phyloP scores from a whole-genome alignment of 2,329 filamentous ascomycete species.

The Penicillium capsulatum region DNA sequence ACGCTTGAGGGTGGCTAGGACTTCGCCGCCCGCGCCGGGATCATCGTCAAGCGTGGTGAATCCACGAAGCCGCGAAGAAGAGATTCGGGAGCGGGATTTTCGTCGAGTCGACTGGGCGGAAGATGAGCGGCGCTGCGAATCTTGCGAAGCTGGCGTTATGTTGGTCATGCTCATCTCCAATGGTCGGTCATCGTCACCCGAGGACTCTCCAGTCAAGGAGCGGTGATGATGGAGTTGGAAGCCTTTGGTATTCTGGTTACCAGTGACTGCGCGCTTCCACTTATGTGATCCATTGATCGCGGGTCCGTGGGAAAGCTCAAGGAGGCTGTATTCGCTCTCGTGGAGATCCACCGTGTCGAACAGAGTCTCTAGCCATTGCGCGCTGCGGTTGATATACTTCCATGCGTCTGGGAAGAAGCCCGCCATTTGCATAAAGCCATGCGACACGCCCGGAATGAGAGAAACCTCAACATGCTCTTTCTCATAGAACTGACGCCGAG shows the following conservation, averaged over 20 bases:
- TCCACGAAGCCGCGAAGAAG: slow-evolving; percentile 13
- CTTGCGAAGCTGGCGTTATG: slow-evolving; percentile 26
- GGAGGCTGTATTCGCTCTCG: slow-evolving; percentile 17
- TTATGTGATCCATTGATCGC: neutral
- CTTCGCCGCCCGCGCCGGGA: slow-evolving; percentile 8
- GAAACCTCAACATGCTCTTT: slow-evolving; percentile 75
- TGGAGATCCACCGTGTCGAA: slow-evolving; percentile 46
- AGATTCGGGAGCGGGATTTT: slow-evolving; percentile 16
- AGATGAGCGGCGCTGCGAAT: slow-evolving; percentile 8
- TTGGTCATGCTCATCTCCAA: slow-evolving; percentile 70
- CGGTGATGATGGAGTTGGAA: slow-evolving; percentile 44
- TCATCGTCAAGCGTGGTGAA: slow-evolving; percentile 13
- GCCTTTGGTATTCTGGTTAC: slow-evolving; percentile 10
- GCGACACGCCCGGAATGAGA: slow-evolving; percentile 81
- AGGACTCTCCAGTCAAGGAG: slow-evolving; percentile 54
- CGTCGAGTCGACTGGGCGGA: slow-evolving; percentile 10
- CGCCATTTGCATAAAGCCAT: slow-evolving; percentile 92
- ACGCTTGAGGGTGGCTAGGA: slow-evolving; percentile 20
- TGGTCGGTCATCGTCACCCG: slow-evolving; percentile 73
- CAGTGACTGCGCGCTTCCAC: neutral
- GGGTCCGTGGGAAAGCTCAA: slow-evolving; percentile 7
- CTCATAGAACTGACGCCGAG: slow-evolving; percentile 60
- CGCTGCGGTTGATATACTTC: slow-evolving; percentile 76
- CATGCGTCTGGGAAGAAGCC: slow-evolving; percentile 83
- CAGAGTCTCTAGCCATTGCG: slow-evolving; percentile 74